phyloP scores from a whole-genome alignment of 305 asterid genomes.

The Plantago lanceolata region DNA sequence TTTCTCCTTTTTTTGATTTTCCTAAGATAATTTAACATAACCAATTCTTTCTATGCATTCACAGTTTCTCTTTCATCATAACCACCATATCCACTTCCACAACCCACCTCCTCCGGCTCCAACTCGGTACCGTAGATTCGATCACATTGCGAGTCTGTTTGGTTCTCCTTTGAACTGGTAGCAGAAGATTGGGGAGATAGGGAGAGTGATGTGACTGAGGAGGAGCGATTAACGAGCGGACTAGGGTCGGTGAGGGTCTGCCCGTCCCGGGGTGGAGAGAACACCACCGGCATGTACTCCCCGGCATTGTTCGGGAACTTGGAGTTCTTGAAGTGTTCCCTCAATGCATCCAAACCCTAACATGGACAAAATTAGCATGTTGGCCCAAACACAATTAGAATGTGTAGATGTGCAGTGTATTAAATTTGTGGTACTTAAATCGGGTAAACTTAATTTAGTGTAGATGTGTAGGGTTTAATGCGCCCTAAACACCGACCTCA shows the following conservation, averaged over 20 bases:
- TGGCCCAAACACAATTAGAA: conserved; percentile 56
- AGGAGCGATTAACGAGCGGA: conserved; percentile 36
- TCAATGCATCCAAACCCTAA: conserved; percentile 76
- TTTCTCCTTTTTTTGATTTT: neutral
- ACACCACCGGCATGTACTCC: conserved; percentile 84
- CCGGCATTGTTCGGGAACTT: conserved; percentile 80
- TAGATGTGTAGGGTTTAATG: too few species aligned
- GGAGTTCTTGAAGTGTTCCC: conserved; percentile 91
- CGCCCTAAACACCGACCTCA: too few species aligned
- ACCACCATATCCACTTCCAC: conserved; percentile 17
- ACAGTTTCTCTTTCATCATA: conserved; percentile 25
- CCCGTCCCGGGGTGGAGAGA: conserved; percentile 86
- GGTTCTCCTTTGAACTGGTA: conserved; percentile 27
- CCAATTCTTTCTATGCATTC: neutral
- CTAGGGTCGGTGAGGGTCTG: conserved; percentile 44
- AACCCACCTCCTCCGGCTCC: neutral
- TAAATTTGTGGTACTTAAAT: too few species aligned
- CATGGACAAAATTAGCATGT: too few species aligned
- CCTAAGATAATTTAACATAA: too few species aligned
- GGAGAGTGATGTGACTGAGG: neutral
- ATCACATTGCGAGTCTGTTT: conserved; percentile 16
- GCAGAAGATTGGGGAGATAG: conserved; percentile 27
- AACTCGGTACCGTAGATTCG: conserved; percentile 9
- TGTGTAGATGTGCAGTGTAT: too few species aligned
- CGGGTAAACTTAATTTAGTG: too few species aligned